phyloP scores from a whole-genome alignment of 441 rosid genomes.

The Breynia disticha region DNA sequence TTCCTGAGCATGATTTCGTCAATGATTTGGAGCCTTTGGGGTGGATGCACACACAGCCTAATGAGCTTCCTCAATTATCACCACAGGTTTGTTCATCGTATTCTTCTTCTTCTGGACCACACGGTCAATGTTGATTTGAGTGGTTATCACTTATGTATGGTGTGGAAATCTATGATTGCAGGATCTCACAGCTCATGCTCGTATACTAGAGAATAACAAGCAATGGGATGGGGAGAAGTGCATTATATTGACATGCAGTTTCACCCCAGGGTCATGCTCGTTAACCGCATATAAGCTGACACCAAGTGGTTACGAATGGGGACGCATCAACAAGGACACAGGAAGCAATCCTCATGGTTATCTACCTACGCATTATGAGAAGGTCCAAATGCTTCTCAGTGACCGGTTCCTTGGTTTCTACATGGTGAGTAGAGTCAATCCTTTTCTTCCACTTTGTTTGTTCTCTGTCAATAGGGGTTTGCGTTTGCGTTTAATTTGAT shows the following conservation, averaged over 20 bases:
- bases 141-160: background rate
- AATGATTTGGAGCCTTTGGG: constrained; percentile 95
- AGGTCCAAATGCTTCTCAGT: constrained; percentile 95
- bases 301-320: constrained; percentile 95
- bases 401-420: constrained; percentile 94
- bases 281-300: constrained; percentile 89
- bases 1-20: constrained; percentile 88
- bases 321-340: constrained; percentile 81
- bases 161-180: constrained; percentile 13
- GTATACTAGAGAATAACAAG: constrained; percentile 79
- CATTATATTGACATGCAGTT: constrained; percentile 91
- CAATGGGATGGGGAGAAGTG: constrained; percentile 99
- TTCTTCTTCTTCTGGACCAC: too few relatives aligned
- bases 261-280: constrained; percentile 95
- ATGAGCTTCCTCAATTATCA: constrained; percentile 92
- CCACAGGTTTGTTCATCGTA: constrained; percentile 69
- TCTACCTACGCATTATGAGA: constrained; percentile 93
- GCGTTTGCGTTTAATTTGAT: too few relatives aligned
- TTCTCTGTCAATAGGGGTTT: too few relatives aligned
- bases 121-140: too few relatives aligned
- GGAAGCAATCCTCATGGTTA: constrained; percentile 95
- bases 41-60: constrained; percentile 99
- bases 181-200: constrained; percentile 81
- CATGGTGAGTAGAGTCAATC: constrained; percentile 39
- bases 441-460: background rate